A percentile compares a stretch with the other conserved stretches of the same genome.
Conservation (phyloP, 441 rosid genomes). For the Raphanus hybrid region DNA sequence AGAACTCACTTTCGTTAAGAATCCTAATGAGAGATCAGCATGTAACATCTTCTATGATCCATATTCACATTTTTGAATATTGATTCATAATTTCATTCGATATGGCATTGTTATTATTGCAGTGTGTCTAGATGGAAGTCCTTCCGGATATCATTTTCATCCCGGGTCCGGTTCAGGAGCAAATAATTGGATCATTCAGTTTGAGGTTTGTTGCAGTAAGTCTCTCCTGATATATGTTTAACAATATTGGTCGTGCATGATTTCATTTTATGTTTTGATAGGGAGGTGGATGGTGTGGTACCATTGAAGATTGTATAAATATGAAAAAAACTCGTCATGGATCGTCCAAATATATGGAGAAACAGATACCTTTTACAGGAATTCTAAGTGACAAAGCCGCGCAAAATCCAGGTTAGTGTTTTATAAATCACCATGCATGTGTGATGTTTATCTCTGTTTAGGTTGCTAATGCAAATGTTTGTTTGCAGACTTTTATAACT, state of each 20-base stretch:
- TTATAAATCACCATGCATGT: background rate
- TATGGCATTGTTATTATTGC: constrained; percentile 8
- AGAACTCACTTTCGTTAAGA: constrained; percentile 82
- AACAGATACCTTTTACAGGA: constrained; percentile 72
- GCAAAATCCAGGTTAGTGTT: constrained; percentile 71
- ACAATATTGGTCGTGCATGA: background rate
- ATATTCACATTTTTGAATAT: background rate
- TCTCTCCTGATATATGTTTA: background rate
- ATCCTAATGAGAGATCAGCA: constrained; percentile 54
- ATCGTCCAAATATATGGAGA: constrained; percentile 87
- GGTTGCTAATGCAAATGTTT: constrained; percentile 13
- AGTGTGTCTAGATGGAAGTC: constrained; percentile 96
- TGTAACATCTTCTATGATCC: constrained; percentile 44
- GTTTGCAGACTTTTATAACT: constrained; percentile 83
- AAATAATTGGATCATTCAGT: constrained; percentile 84
- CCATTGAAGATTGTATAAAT: constrained; percentile 67
- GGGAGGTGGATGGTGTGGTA: constrained; percentile 99
- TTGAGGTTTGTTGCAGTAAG: constrained; percentile 61
- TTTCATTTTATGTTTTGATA: constrained; percentile 40
- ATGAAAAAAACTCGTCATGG: constrained; percentile 76
- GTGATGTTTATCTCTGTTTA: background rate
- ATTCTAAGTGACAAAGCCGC: constrained; percentile 75
- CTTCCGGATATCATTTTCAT: constrained; percentile 91
- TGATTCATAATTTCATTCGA: background rate
- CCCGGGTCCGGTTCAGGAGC: constrained; percentile 85